Evolutionary conservation across 371 early-diverging fungal genomes (phyloP), one percentile per base, ranked within the genome.

Genomic region (Mucor sp.): DNA sequence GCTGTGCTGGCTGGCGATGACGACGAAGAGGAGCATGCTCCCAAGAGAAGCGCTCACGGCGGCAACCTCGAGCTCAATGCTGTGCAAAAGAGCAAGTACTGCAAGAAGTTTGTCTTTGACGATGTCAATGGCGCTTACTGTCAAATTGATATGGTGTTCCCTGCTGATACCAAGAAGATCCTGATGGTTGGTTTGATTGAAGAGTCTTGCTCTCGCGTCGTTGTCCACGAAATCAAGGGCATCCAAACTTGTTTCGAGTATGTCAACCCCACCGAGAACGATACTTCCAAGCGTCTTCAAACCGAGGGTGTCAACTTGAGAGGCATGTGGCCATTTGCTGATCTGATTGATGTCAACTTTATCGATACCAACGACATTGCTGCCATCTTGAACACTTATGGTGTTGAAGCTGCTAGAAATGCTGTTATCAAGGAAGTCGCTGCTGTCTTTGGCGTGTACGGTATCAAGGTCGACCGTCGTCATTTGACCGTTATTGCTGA

Each of bases 401-500:
- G 99, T 78, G 97, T 99, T 21, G 99, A 99, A 81, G 99, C 99
- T 5, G 99, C 99, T 6, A 87, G 99, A 19, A 87, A 86, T 53
- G 91, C 97, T 19, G 96, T 99, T 66, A 94, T 99, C 74, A 90
- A 93, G 70, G 99, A 99, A 88, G 91, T 99, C 60, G 90, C 88
- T 27, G 85, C 87, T 47, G 99, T 99, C 32, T 99, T 99, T 81
- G 95, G 89, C 55, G 98, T 94, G 1, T 99, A 99, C 77, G 97
- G 99, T 71, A 99, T 99, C 72, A 86, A 79, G 63, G 97, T 99
- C 58, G 96, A 99, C 82, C 83, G 85, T 41, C 93, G 99, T 35
- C 99, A 99, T 80, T 87, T 99, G 77, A 88, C 94, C 6, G 74
- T 99, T 58, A 96, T 99, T 78, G 98, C 99, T 43, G 99, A 99